Evolutionary conservation across 805 yeast species (phyloP), one percentile per base, ranked within the genome.

Genomic region (Ogataea nonfermentans): DNA sequence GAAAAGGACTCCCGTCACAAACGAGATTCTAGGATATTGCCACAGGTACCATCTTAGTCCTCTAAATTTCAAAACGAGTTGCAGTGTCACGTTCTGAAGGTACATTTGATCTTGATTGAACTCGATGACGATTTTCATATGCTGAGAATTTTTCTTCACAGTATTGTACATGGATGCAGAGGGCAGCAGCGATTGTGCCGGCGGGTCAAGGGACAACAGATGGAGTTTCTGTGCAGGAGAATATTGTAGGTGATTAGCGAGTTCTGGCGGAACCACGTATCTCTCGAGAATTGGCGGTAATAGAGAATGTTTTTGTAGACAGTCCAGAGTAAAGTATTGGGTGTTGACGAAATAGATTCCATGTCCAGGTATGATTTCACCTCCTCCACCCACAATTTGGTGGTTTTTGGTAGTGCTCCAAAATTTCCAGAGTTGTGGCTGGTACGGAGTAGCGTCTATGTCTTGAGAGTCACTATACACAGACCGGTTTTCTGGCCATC

Each of bases 31-130:
- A 30, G 62, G 64, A 46, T 67, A 66, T 29, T 63, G 55, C 33
- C 60, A 66, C 24, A 71, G 37, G 43, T 66, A 69, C 48, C 62
- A 67, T 24, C 76, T 54, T 28, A 70, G 53, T 0, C 77, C 77
- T 17, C 57, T 56, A 64, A 70, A 71, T 35, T 63, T 62, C 9
- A 68, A 59, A 13, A 52, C 61, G 24, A 70, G 44, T 25, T 46
- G 53, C 24, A 55, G 31, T 6, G 34, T 40, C 6, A 46, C 40
- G n/a, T 41, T 28, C 4, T 48, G 37, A 24, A 53, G 34, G 32
- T 25, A 53, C 3, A 48, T 35, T 22, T 44, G 35, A 12, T 45
- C 36, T 23, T 40, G 43, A 36, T 50, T 49, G 43, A 55, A 47
- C 37, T 55, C 60, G 14, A 55, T 27, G 8, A 55, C 38, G 15